phyloP scores from a whole-genome alignment of 2,329 filamentous ascomycete genomes.

The Parasarocladium wereldwijsianum region DNA sequence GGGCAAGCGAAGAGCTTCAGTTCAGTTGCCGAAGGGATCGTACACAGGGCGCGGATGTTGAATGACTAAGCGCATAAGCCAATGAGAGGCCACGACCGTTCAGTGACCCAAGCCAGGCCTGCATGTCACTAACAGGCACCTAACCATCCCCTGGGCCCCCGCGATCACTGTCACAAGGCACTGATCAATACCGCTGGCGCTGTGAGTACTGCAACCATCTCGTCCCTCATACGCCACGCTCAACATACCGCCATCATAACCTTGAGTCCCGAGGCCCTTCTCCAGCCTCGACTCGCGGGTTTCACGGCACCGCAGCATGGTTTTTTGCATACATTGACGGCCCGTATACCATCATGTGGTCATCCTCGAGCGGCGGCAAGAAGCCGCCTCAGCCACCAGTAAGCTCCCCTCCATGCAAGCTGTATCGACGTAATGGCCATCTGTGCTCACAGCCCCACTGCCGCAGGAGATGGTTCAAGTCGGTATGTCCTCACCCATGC shows the following conservation, averaged over 20 bases:
- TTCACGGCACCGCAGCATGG: slow-evolving; percentile 17
- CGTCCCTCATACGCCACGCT: no score
- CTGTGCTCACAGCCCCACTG: slow-evolving; percentile 22
- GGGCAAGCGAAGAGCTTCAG: no score
- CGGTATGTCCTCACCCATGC: slow-evolving; percentile 43
- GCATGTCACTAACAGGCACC: no score
- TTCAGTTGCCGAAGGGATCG: no score
- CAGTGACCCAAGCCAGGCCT: slow-evolving; percentile 1
- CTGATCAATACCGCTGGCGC: no score
- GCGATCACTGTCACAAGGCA: no score
- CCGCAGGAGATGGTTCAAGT: slow-evolving; percentile 98
- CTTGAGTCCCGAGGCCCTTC: slow-evolving; percentile 9
- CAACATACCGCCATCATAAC: slow-evolving; percentile 2
- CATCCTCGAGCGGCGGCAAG: slow-evolving; percentile 51
- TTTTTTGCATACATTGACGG: slow-evolving; percentile 11
- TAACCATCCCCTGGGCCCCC: no score
- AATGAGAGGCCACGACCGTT: no score
- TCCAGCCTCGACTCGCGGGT: slow-evolving; percentile 10
- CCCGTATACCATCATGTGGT: slow-evolving; percentile 38
- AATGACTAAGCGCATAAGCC: no score
- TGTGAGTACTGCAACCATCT: no score
- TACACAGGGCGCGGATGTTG: no score
- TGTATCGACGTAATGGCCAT: slow-evolving; percentile 10
- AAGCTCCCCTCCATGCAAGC: slow-evolving; percentile 18
- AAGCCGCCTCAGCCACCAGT: slow-evolving; percentile 56